Conservation (phyloP, 805 yeast genomes). For the Wickerhamomyces kurtzmanii region DNA sequence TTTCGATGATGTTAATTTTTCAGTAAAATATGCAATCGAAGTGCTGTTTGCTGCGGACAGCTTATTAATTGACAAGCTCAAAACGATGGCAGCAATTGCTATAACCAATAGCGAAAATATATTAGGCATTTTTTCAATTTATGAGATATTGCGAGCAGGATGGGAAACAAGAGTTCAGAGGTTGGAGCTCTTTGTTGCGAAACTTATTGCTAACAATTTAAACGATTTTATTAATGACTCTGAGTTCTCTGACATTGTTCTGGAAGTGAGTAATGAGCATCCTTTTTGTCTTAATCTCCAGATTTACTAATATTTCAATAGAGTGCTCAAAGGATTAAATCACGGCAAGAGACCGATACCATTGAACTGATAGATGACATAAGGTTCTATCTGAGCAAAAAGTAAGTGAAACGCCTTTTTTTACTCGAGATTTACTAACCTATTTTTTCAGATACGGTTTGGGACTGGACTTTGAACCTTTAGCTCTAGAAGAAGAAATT, state of each 20-base stretch:
- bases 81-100: constrained; percentile 47
- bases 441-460: not conserved
- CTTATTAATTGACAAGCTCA: constrained; percentile 49
- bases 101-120: constrained; percentile 21
- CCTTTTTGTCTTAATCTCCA: not conserved
- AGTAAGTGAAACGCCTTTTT: constrained; percentile 1
- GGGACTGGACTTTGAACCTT: not conserved
- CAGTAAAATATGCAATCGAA: constrained; percentile 41
- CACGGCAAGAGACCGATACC: constrained; percentile 67
- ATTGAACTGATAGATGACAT: constrained; percentile 76
- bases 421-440: not conserved
- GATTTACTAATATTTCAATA: too few relatives aligned
- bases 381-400: constrained; percentile 41
- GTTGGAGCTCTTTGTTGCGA: constrained; percentile 54
- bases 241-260: constrained; percentile 26
- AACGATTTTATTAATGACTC: constrained; percentile 22
- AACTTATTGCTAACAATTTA: constrained; percentile 43
- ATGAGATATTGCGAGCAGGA: constrained; percentile 49
- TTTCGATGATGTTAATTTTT: constrained; percentile 46
- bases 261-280: too few relatives aligned
- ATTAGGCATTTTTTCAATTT: constrained; percentile 28
- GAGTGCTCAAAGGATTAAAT: constrained; percentile 45
- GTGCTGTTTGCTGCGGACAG: constrained; percentile 48
- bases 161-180: constrained; percentile 63
- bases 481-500: constrained; percentile 4